phyloP scores from a whole-genome alignment of 2,329 filamentous ascomycete species.

The Cercospora sp. region DNA sequence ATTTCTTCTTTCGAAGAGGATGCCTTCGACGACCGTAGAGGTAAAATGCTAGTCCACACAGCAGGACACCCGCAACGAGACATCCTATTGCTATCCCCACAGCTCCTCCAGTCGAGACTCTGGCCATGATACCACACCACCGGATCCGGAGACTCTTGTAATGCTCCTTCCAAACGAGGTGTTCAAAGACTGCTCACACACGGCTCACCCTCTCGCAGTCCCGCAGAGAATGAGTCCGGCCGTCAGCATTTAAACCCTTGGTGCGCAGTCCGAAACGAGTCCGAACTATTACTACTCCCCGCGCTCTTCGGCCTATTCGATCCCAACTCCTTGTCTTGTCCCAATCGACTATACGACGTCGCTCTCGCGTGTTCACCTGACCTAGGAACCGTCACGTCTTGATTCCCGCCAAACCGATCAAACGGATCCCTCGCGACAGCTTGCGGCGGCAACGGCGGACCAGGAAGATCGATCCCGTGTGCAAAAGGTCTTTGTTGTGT shows the following conservation, averaged over 20 bases:
- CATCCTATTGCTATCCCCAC: constrained; percentile 16
- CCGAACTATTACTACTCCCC: constrained; percentile 7
- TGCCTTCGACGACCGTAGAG: constrained; percentile 10
- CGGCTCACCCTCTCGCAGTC: constrained; percentile 14
- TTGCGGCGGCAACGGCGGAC: constrained; percentile 1
- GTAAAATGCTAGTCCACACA: constrained; percentile 7
- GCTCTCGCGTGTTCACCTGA: background rate
- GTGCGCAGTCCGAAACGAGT: constrained; percentile 16
- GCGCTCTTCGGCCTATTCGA: background rate
- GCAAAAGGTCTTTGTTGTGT: constrained; percentile 6
- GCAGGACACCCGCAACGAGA: constrained; percentile 9
- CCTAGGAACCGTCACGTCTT: background rate
- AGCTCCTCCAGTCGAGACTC: constrained; percentile 12
- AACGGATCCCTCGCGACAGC: constrained; percentile 11
- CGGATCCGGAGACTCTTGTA: background rate
- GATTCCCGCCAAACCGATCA: background rate
- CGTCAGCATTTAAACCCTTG: constrained; percentile 16
- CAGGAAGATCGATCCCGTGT: background rate
- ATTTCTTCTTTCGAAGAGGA: constrained; percentile 2
- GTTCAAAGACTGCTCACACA: constrained; percentile 13
- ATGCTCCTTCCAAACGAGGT: background rate
- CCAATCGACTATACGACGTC: constrained; percentile 8
- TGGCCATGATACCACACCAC: background rate
- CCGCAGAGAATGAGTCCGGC: constrained; percentile 7
- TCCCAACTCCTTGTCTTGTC: background rate